phyloP scores from a whole-genome alignment of 805 yeast species.

The Grigorovia jiainica region DNA sequence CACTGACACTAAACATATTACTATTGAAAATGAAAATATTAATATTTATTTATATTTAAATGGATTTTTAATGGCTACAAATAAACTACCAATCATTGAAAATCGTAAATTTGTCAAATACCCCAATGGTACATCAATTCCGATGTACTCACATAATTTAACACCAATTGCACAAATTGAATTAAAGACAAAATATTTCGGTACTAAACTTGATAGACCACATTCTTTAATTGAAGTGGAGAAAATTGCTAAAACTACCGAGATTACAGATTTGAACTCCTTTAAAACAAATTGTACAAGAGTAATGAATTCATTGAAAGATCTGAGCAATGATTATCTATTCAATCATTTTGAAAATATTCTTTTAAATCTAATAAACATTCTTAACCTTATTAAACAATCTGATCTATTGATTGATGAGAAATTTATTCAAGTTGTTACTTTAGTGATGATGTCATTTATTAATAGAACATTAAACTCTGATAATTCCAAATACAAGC shows the following conservation, averaged over 20 bases:
- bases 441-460: neutral
- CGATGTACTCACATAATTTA: conserved; percentile 36
- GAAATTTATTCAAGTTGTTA: neutral
- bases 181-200: conserved; percentile 55
- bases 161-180: conserved; percentile 41
- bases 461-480: neutral
- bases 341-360: conserved; percentile 54
- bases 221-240: conserved; percentile 43
- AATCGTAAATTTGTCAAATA: conserved; percentile 41
- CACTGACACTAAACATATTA: conserved; percentile 42
- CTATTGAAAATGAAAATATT: conserved; percentile 42
- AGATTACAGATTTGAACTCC: conserved; percentile 1
- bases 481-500: conserved; percentile 42
- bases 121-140: conserved; percentile 32
- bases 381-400: neutral
- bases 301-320: conserved; percentile 41
- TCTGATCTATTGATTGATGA: neutral
- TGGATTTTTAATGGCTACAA: conserved; percentile 53
- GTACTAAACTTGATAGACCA: conserved; percentile 56
- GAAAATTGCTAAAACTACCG: conserved; percentile 34
- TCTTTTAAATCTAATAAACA: conserved; percentile 18
- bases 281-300: conserved; percentile 39
- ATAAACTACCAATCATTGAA: conserved; percentile 41
- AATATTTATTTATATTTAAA: conserved; percentile 50
- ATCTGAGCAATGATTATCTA: conserved; percentile 43